phyloP scores from a whole-genome alignment of 2,329 filamentous ascomycete genomes.

The Thermomyces lanuginosus region DNA sequence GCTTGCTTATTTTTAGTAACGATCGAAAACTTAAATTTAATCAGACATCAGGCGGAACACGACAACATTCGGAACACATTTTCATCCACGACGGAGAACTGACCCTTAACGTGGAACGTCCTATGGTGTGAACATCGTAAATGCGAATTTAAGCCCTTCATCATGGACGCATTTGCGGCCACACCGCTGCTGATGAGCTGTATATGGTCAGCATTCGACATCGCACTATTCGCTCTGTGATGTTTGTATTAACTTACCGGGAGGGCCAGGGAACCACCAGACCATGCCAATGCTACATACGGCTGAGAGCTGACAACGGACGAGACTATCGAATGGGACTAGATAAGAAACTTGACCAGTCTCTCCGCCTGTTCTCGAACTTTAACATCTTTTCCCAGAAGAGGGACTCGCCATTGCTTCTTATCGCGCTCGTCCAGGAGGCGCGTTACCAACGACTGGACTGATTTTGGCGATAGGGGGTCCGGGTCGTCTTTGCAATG shows the following conservation, averaged over 20 bases:
- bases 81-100: too few species aligned
- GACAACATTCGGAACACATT: too few species aligned
- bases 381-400: constrained; percentile 5
- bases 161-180: constrained; percentile 9
- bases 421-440: constrained; percentile 3
- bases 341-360: constrained; percentile 4
- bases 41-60: too few species aligned
- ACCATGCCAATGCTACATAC: too few species aligned
- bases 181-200: constrained; percentile 1
- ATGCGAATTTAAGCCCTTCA: constrained; percentile 10
- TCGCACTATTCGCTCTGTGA: too few species aligned
- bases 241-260: constrained; percentile 7
- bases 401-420: constrained; percentile 10
- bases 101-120: too few species aligned
- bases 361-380: constrained; percentile 5
- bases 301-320: constrained; percentile 9
- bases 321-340: background rate
- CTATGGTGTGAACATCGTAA: too few species aligned
- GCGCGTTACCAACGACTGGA: too few species aligned
- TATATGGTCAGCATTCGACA: background rate
- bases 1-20: too few species aligned
- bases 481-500: too few species aligned
- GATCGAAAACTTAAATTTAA: too few species aligned
- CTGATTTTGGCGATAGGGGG: too few species aligned
- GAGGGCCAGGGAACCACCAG: constrained; percentile 11